These are phyloP conservation scores for Xanthoparmelia taractica DNA, from an alignment of 495 filamentous ascomycete species.

Conservation along the genomic window DNA sequence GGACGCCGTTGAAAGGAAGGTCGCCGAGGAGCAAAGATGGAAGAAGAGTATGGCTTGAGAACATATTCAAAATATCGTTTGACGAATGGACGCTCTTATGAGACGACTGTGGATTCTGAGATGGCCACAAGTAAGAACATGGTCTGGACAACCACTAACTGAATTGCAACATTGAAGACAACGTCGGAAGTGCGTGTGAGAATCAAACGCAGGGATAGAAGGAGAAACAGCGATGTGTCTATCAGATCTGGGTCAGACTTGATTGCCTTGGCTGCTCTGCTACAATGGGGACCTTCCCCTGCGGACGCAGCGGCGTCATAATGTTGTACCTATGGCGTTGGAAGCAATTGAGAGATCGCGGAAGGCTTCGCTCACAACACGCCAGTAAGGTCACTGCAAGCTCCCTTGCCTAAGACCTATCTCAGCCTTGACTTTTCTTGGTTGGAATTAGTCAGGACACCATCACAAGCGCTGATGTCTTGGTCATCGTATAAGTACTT, in stretches of 20 bases:
- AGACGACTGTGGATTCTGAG: background rate
- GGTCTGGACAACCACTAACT: background rate
- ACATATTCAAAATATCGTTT: background rate
- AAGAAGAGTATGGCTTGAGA: conserved; percentile 33
- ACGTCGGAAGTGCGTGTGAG: background rate
- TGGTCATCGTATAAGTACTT: background rate
- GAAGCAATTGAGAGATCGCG: background rate
- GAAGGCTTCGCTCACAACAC: background rate
- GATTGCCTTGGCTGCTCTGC: background rate
- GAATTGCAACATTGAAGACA: background rate
- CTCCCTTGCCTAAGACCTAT: background rate
- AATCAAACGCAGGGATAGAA: background rate
- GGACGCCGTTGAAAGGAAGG: conserved; percentile 53
- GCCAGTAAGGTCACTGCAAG: background rate
- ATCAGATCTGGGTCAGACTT: background rate
- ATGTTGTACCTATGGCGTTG: no score
- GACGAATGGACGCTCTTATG: background rate
- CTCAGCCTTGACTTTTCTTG: no score
- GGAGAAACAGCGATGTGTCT: background rate
- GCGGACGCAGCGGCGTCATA: background rate
- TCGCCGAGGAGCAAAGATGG: conserved; percentile 53
- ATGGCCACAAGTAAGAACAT: background rate
- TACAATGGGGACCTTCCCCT: background rate
- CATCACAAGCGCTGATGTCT: background rate
- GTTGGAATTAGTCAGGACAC: background rate